Evolutionary conservation across 1,284 basidiomycete species (phyloP).

Genomic region (Cutaneotrichosporon arboriforme): DNA sequence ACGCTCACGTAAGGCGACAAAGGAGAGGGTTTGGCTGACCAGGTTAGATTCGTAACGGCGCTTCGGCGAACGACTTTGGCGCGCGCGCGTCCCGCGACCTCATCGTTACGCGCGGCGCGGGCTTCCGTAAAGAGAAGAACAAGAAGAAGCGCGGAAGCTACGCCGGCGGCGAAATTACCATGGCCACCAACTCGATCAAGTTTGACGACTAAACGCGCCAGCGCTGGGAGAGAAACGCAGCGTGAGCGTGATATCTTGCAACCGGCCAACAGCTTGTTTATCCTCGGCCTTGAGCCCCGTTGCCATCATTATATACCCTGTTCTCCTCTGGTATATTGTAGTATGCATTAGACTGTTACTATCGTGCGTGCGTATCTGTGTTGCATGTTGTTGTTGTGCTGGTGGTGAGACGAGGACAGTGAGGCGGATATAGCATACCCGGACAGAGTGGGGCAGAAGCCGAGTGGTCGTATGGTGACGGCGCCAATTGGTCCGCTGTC

Average conservation of each 20-base stretch:
- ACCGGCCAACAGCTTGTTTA: background rate
- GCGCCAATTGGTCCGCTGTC: no score
- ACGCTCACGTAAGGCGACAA: conserved; percentile 59
- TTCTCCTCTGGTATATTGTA: background rate
- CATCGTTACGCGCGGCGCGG: conserved; percentile 85
- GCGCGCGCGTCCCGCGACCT: conserved; percentile 77
- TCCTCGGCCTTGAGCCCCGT: background rate
- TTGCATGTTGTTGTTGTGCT: no score
- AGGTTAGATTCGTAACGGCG: conserved; percentile 54
- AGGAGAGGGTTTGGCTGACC: background rate
- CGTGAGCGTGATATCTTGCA: background rate
- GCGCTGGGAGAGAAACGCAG: no score
- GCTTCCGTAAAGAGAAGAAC: conserved; percentile 98
- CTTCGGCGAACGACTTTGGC: conserved; percentile 72
- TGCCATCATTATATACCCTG: background rate
- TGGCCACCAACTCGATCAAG: conserved; percentile 78
- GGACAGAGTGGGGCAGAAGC: no score
- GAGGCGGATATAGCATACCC: no score
- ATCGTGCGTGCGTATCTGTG: no score
- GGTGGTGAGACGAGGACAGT: no score
- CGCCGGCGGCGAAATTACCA: conserved; percentile 83
- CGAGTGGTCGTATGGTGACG: no score
- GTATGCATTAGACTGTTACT: conserved; percentile 1
- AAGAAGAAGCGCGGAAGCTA: conserved; percentile 98
- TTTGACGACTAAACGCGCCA: conserved; percentile 52